Evolutionary conservation across 257 asterid species (phyloP), one percentile per base, ranked within the genome.

Genomic region (Nyctanthes arbortristis): DNA sequence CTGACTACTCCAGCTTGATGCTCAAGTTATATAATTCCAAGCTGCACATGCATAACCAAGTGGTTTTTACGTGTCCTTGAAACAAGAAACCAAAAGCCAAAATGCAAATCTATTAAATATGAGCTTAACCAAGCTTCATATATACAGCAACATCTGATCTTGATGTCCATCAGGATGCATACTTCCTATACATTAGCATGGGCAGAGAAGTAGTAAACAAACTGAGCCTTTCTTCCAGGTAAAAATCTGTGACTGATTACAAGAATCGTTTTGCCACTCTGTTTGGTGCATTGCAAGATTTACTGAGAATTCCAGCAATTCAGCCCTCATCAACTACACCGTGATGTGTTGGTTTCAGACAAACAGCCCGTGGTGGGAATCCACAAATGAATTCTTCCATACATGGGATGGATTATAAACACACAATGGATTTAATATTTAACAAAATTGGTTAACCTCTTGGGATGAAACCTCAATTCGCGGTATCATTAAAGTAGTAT

Each of bases 21-120:
- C 59, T 59, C 75, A 65, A 73, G 56, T 66, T 73, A 70, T 60
- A 67, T 65, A 73, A 47, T 45, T 73, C 81, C 81, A 69, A 61
- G 33, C 84, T 80, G 84, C 79, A 73, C 36, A 40, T 3, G 47
- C 65, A 35, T 7, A 7, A 49, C 7, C 58, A 52, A 52, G 58
- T n/a, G 8, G 27, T 4, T 24, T 47, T 47, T n/a, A n/a, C 2
- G 25, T 47, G n/a, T 47, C 9, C 56, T n/a, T 47, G 25, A 20
- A 52, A 52, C 59, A 8, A 7, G 20, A 8, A 22, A 52, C 24
- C 29, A 24, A 52, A 24, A 7, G 29, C 29, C 29, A 52, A 8
- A 22, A 52, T 22, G 58, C 28, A 20, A 8, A 20, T 20, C 58
- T 47, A 47, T 16, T 6, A 20, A n/a, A n/a, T 20, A 49, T 20